Percentiles rank a stretch among this genome's conserved stretches.
These are phyloP conservation scores for Amaranthus tricolor DNA, from an alignment of 179 eudicot genomes.

Conservation along the genomic window DNA sequence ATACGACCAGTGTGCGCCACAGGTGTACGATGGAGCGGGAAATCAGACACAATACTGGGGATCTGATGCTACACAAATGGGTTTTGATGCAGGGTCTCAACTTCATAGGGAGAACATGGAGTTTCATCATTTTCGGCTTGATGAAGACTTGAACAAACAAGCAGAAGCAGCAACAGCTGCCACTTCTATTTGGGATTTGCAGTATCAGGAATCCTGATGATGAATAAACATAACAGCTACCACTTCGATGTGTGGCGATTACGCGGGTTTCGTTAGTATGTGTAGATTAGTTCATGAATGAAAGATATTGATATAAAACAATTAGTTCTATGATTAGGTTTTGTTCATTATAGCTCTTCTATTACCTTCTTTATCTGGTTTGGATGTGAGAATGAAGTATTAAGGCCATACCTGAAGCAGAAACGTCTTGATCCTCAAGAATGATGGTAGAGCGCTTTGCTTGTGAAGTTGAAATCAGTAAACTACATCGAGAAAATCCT, in stretches of 20 bases:
- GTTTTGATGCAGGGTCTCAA: slow-evolving; percentile 16
- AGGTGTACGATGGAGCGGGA: slow-evolving; percentile 17
- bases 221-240: not conserved
- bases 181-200: slow-evolving; percentile 27
- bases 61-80: slow-evolving; percentile 24
- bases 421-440: too few species aligned
- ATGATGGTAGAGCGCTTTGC: too few species aligned
- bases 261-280: slow-evolving; percentile 1
- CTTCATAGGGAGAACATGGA: slow-evolving; percentile 21
- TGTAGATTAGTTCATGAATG: too few species aligned
- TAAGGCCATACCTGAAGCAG: too few species aligned
- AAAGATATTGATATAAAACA: too few species aligned
- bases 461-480: too few species aligned
- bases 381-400: too few species aligned
- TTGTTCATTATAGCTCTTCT: too few species aligned
- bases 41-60: slow-evolving; percentile 34
- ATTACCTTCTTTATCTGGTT: too few species aligned
- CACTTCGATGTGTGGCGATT: not conserved
- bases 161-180: slow-evolving; percentile 11
- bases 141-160: slow-evolving; percentile 15
- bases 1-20: slow-evolving; percentile 5
- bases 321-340: too few species aligned
- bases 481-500: too few species aligned
- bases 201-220: slow-evolving; percentile 24
- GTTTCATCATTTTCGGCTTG: slow-evolving; percentile 19